Conservation (phyloP, 176 grass and related monocot species). For the Pharus latifolius region DNA sequence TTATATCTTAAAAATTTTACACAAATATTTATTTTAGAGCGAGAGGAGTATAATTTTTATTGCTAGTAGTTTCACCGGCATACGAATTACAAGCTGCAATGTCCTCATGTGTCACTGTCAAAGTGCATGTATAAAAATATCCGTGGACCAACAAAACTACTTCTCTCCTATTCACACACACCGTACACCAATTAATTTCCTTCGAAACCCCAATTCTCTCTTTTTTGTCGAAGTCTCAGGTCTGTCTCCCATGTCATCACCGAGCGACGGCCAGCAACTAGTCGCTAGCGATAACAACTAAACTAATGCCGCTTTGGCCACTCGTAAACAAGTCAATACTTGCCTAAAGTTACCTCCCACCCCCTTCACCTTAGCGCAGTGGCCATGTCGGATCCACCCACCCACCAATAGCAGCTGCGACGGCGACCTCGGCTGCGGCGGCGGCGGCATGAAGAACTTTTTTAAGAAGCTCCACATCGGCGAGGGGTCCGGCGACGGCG, state of each 20-base stretch:
- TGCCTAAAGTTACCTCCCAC: slow-evolving; percentile 8
- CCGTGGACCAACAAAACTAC: too few relatives aligned
- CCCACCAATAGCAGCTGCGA: slow-evolving; percentile 29
- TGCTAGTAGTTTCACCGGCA: too few relatives aligned
- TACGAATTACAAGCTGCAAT: too few relatives aligned
- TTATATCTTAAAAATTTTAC: too few relatives aligned
- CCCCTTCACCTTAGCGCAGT: slow-evolving; percentile 26
- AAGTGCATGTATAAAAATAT: too few relatives aligned
- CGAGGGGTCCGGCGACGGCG: slow-evolving; percentile 37
- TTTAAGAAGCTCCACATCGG: slow-evolving; percentile 94
- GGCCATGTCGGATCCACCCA: slow-evolving; percentile 73
- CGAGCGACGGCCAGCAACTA: slow-evolving; percentile 6
- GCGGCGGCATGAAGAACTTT: slow-evolving; percentile 83
- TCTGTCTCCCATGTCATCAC: not conserved
- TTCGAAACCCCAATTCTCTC: too few relatives aligned
- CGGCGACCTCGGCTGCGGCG: not conserved
- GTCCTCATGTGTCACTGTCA: too few relatives aligned
- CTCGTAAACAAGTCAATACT: slow-evolving; percentile 32
- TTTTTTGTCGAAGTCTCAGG: not conserved
- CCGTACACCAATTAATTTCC: too few relatives aligned
- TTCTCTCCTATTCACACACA: too few relatives aligned
- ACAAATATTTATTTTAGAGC: too few relatives aligned
- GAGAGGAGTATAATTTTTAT: too few relatives aligned
- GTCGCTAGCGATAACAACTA: slow-evolving; percentile 16
- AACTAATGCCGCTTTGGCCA: slow-evolving; percentile 20